Conservation (phyloP, 176 grass and related monocot genomes). For the Aegilops longissima region DNA sequence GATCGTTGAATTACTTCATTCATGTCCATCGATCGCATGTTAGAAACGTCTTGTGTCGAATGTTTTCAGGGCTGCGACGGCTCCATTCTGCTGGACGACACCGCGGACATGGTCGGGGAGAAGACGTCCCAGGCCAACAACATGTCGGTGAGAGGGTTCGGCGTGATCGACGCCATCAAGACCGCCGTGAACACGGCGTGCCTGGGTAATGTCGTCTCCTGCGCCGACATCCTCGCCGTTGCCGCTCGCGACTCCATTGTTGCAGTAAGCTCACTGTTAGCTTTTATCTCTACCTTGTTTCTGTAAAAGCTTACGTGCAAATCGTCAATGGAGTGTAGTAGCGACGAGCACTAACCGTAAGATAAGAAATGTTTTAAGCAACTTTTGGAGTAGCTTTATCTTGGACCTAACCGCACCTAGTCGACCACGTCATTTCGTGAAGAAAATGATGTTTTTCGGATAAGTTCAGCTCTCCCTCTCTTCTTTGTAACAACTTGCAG, state of each 20-base stretch:
- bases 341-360: background rate
- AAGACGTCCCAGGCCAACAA: slow-evolving; percentile 71
- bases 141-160: slow-evolving; percentile 66
- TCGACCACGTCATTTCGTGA: background rate
- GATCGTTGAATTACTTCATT: background rate
- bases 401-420: slow-evolving; percentile 9
- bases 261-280: slow-evolving; percentile 45
- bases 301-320: background rate
- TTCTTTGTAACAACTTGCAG: background rate
- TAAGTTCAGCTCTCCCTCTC: background rate
- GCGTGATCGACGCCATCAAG: slow-evolving; percentile 70
- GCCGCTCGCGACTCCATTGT: slow-evolving; percentile 79
- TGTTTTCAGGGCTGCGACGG: slow-evolving; percentile 66
- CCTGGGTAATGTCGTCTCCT: slow-evolving; percentile 72
- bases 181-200: slow-evolving; percentile 48
- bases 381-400: background rate
- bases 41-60: background rate
- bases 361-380: background rate
- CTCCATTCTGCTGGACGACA: slow-evolving; percentile 77
- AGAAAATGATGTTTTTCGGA: background rate
- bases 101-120: slow-evolving; percentile 56
- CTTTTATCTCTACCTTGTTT: background rate
- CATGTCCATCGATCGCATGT: background rate
- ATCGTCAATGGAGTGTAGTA: background rate
- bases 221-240: slow-evolving; percentile 69